These are phyloP conservation scores for Glonium stellatum DNA, from an alignment of 495 filamentous ascomycete species.

Conservation along the genomic window DNA sequence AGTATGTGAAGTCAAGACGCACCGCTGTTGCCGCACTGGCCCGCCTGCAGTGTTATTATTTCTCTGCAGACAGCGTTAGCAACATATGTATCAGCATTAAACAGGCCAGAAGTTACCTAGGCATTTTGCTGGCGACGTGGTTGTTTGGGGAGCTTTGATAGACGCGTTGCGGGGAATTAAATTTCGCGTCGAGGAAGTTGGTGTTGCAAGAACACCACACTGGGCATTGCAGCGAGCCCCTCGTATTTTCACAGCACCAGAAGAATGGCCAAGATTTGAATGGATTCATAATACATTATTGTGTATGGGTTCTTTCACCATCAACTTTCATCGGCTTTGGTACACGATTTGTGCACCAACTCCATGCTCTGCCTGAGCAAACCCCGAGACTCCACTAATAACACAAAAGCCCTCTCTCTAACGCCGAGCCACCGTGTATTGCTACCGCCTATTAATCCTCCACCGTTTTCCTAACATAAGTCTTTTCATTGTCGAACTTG, in stretches of 20 bases:
- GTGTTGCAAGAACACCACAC: neutral
- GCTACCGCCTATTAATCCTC: neutral
- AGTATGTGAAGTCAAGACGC: constrained; percentile 35
- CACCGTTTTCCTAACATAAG: neutral
- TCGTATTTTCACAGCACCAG: no score
- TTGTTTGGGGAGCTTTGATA: constrained; percentile 3
- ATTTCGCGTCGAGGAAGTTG: no score
- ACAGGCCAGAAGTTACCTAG: constrained; percentile 19
- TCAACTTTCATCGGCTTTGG: no score
- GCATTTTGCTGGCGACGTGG: constrained; percentile 22
- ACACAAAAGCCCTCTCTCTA: neutral
- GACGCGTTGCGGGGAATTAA: constrained; percentile 8
- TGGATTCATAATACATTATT: no score
- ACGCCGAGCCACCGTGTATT: neutral
- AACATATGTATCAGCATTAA: neutral
- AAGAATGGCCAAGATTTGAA: no score
- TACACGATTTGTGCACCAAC: no score
- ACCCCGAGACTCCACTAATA: neutral
- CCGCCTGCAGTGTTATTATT: constrained; percentile 98
- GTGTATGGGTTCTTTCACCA: no score
- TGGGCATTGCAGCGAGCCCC: neutral
- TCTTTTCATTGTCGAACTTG: constrained; percentile 4
- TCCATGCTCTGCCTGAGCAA: neutral
- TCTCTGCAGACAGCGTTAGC: constrained; percentile 51
- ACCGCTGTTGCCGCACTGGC: constrained; percentile 99